Evolutionary conservation across 225 moss, liverwort and hornwort species (phyloP), one percentile per base, ranked within the genome.

Genomic region (Bryoerythrophyllum caledonicum): DNA sequence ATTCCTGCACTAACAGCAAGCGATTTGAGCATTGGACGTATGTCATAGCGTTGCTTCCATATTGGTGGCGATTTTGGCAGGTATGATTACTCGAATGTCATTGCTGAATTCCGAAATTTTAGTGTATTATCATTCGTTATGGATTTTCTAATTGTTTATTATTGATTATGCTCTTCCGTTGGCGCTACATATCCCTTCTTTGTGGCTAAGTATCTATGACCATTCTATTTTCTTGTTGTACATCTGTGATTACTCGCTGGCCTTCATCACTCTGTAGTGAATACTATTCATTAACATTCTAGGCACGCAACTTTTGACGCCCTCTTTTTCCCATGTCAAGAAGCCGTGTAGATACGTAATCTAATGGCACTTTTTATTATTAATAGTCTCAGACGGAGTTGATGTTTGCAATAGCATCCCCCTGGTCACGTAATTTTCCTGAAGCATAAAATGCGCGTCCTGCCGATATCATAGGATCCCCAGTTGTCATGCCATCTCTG

Each of bases 51-150:
- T 65, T 85, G 57, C n/a, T 81, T 35, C 88, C 88, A 5, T 89
- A 89, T 76, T 89, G 85, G 83, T 86, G 80, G 76, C 86, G 88
- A 54, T 76, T 81, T 28, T 78, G 80, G 75, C 88, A 89, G 88
- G 88, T 89, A 55, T 48, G 32, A 66, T 40, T 49, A 65, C 55
- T 55, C 51, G 21, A n/a, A 49, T 6, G 73, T 16, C 19, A 72
- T 51, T 57, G 57, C 32, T 63, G 59, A 43, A 41, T 63, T 68
- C 17, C n/a, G 25, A 25, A 57, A 58, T 26, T 58, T 63, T 51
- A 8, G 17, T 58, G 57, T 41, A 15, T 16, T 2, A 40, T 43
- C 27, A 40, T 13, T 30, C 61, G 3, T 61, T 61, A n/a, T 62
- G 34, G 32, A 49, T 60, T 23, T 30, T 12, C 24, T 57, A 38